phyloP scores from a whole-genome alignment of 345 rosid genomes.

The Aegle marmelos region DNA sequence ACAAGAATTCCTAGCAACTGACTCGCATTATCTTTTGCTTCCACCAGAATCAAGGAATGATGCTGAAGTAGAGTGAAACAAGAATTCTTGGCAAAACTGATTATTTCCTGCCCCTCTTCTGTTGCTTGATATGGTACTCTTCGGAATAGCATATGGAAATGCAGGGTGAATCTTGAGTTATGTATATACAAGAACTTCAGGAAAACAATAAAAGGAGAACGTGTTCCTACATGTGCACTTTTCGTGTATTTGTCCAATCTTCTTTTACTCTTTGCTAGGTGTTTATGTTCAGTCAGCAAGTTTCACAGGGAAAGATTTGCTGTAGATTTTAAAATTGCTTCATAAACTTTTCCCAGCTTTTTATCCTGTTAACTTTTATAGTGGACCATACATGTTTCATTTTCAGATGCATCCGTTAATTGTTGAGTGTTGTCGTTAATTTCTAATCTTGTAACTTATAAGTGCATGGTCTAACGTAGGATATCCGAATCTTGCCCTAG shows the following conservation, averaged over 20 bases:
- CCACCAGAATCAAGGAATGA: too few species aligned
- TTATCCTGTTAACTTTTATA: not conserved
- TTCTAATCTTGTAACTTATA: too few species aligned
- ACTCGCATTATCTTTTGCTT: too few species aligned
- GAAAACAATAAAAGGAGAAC: not conserved
- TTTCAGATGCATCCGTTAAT: not conserved
- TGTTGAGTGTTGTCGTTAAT: not conserved
- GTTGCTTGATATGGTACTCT: not conserved
- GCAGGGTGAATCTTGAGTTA: not conserved
- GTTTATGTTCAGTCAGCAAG: slow-evolving; percentile 3
- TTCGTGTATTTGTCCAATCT: not conserved
- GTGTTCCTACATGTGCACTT: not conserved
- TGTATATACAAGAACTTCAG: not conserved
- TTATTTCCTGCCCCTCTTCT: not conserved
- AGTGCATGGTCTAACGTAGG: not conserved
- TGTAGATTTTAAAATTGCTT: not conserved
- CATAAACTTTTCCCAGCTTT: not conserved
- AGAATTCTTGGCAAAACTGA: not conserved
- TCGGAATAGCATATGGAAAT: not conserved
- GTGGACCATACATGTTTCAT: too few species aligned
- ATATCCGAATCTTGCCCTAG: too few species aligned
- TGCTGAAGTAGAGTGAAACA: too few species aligned
- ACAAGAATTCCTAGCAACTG: too few species aligned
- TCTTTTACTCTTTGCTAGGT: not conserved
- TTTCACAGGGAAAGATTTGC: not conserved